Evolutionary conservation across 2,329 filamentous ascomycete genomes (phyloP).

Genomic region (Fusarium fujikuroi): DNA sequence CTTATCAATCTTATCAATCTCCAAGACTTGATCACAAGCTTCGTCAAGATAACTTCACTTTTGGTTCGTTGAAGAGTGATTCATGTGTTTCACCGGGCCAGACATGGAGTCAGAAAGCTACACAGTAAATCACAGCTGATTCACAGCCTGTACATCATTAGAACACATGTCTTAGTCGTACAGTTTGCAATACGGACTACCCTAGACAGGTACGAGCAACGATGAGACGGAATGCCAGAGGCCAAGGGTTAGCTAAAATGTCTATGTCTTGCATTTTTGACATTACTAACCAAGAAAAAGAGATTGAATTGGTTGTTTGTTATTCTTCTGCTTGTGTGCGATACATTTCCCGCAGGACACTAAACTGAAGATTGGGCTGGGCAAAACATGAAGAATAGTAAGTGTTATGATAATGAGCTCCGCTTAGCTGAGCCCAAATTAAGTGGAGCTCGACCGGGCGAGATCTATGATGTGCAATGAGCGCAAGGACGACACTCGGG

Average conservation of each 20-base stretch:
- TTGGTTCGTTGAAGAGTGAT: background rate
- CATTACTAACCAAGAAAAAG: rapidly evolving
- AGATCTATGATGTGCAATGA: background rate
- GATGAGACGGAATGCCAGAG: too few species aligned
- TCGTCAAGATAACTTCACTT: background rate
- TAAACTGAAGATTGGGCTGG: background rate
- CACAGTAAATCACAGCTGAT: background rate
- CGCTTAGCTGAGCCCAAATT: background rate
- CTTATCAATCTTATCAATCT: slow-evolving; percentile 18
- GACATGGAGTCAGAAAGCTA: background rate
- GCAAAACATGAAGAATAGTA: rapidly evolving
- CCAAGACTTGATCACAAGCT: background rate
- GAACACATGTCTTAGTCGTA: background rate
- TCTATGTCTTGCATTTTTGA: rapidly evolving
- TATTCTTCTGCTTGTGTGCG: background rate
- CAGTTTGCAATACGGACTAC: background rate
- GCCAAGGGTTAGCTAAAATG: background rate
- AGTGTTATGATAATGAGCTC: background rate
- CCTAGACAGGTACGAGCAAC: background rate
- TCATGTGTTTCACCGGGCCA: background rate
- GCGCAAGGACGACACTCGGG: too few species aligned
- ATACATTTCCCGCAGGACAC: rapidly evolving
- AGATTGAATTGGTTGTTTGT: rapidly evolving
- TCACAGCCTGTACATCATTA: background rate
- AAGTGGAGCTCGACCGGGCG: background rate